Conservation (phyloP, 805 yeast species). For the Tetrapisispora taiwanensis region DNA sequence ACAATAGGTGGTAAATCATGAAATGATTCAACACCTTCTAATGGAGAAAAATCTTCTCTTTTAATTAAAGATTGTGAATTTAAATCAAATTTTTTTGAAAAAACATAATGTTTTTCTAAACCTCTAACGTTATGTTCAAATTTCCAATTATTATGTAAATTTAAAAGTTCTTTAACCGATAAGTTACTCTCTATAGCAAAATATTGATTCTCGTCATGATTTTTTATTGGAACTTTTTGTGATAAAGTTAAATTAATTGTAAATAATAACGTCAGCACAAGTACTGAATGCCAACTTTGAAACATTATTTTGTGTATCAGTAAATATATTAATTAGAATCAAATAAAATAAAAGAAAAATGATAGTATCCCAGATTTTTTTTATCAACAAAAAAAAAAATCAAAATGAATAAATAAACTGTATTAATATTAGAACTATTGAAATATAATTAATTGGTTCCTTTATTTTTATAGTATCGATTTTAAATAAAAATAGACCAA, state of each 20-base stretch:
- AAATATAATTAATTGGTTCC: too few species aligned
- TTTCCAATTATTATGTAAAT: constrained; percentile 35
- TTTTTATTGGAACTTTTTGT: constrained; percentile 32
- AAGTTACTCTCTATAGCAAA: constrained; percentile 49
- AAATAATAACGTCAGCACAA: not conserved
- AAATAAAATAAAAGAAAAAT: too few species aligned
- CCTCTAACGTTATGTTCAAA: constrained; percentile 62
- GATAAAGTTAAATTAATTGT: not conserved
- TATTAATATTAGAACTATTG: too few species aligned
- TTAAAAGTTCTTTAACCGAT: constrained; percentile 30
- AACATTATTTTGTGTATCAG: not conserved
- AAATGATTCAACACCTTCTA: constrained; percentile 30
- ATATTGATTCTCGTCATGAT: constrained; percentile 44
- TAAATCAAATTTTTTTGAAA: constrained; percentile 36
- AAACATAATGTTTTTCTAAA: constrained; percentile 52
- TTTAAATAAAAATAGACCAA: too few species aligned
- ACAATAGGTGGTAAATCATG: constrained; percentile 45
- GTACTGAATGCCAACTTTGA: not conserved
- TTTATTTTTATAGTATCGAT: too few species aligned
- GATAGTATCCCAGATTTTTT: too few species aligned
- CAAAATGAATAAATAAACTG: too few species aligned
- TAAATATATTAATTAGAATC: not conserved
- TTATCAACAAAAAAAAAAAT: too few species aligned
- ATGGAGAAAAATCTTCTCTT: constrained; percentile 8
- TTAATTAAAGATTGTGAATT: constrained; percentile 4